phyloP scores from a whole-genome alignment of 306 rosid genomes.

The Acacia melanoxylon region DNA sequence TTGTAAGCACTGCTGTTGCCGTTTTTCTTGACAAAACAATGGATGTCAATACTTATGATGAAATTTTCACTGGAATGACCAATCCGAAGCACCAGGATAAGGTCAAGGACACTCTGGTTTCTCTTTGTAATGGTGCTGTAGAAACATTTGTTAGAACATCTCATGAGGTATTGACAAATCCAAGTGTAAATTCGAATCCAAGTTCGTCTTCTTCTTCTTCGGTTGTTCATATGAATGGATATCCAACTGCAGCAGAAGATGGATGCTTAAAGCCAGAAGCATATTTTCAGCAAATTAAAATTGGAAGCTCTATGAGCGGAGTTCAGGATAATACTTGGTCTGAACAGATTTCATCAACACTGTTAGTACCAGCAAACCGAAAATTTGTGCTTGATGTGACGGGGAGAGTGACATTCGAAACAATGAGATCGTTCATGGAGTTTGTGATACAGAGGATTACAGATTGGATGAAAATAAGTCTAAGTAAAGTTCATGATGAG shows the following conservation, averaged over 20 bases:
- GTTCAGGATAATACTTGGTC: conserved; percentile 57
- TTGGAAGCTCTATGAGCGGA: conserved; percentile 31
- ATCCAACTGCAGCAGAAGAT: conserved; percentile 19
- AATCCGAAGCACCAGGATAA: conserved; percentile 63
- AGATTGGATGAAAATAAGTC: conserved; percentile 62
- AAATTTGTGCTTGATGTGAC: conserved; percentile 82
- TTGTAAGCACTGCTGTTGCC: conserved; percentile 86
- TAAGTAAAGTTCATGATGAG: conserved; percentile 57
- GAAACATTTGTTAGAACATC: conserved; percentile 81
- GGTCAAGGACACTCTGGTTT: conserved; percentile 60
- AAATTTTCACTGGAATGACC: conserved; percentile 74
- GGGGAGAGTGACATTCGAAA: conserved; percentile 79
- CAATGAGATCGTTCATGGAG: conserved; percentile 67
- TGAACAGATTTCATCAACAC: conserved; percentile 65
- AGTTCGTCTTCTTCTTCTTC: conserved; percentile 22
- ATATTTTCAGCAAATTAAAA: conserved; percentile 33
- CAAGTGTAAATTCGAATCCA: conserved; percentile 29
- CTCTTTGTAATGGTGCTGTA: conserved; percentile 86
- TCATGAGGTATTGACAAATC: conserved; percentile 68
- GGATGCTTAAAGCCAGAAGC: conserved; percentile 39
- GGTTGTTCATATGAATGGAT: conserved; percentile 36
- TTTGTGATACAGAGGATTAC: conserved; percentile 59
- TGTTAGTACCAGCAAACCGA: conserved; percentile 73
- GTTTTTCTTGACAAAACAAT: conserved; percentile 82
- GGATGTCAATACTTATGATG: conserved; percentile 72